Evolutionary conservation across 2,329 filamentous ascomycete genomes (phyloP).

Genomic region (Aspergillus ochraceoroseus): DNA sequence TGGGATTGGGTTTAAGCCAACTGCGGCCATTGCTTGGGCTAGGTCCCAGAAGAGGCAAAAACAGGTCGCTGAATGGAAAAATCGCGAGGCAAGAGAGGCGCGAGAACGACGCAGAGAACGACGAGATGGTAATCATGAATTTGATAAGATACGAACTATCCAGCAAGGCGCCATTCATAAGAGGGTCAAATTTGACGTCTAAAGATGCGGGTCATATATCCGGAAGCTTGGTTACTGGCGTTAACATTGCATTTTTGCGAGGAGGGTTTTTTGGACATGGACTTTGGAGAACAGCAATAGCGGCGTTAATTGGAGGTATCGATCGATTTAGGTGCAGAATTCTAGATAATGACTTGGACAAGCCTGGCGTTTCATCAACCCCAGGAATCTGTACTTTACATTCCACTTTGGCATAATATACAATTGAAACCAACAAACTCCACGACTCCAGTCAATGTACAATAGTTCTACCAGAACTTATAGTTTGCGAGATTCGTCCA

Average conservation of each 20-base stretch:
- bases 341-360: constrained; percentile 11
- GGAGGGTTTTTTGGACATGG: constrained; percentile 7
- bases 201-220: constrained; percentile 2
- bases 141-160: constrained; percentile 27
- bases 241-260: constrained; percentile 1
- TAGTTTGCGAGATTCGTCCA: constrained; percentile 45
- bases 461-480: constrained; percentile 43
- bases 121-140: constrained; percentile 34
- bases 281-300: constrained; percentile 6
- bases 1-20: constrained; percentile 59
- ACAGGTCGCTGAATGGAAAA: constrained; percentile 57
- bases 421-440: constrained; percentile 28
- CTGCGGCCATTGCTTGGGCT: constrained; percentile 54
- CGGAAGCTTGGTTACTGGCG: neutral
- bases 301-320: constrained; percentile 13
- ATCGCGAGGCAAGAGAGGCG: constrained; percentile 55
- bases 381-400: constrained; percentile 24
- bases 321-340: no score
- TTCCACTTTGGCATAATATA: constrained; percentile 24
- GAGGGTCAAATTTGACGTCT: constrained; percentile 41
- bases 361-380: constrained; percentile 12
- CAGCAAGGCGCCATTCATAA: constrained; percentile 35
- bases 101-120: constrained; percentile 53
- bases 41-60: constrained; percentile 53
- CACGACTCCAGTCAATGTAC: constrained; percentile 29